phyloP scores from a whole-genome alignment of 768 basidiomycete genomes.

The Phlegmacium glaucopus region DNA sequence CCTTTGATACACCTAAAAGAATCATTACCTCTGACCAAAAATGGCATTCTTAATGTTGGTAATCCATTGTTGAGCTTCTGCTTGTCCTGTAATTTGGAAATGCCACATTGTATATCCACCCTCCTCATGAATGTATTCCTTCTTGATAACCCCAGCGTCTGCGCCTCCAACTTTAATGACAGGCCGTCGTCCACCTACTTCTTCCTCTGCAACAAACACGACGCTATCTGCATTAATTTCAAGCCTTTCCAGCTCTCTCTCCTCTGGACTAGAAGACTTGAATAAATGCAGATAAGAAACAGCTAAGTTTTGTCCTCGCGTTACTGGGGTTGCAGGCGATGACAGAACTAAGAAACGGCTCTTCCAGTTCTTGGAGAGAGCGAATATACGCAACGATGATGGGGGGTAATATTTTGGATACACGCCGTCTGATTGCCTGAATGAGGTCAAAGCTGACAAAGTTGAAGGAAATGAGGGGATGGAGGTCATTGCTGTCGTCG shows the following conservation, averaged over 20 bases:
- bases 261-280: conserved; percentile 55
- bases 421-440: conserved; percentile 47
- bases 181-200: conserved; percentile 41
- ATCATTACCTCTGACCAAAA: conserved; percentile 59
- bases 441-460: conserved; percentile 45
- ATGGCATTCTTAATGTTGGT: conserved; percentile 68
- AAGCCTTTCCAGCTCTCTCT: conserved; percentile 69
- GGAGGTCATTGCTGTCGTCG: conserved; percentile 31
- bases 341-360: conserved; percentile 59
- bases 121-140: conserved; percentile 43
- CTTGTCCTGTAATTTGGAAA: conserved; percentile 58
- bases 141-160: conserved; percentile 49
- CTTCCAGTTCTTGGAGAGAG: conserved; percentile 74
- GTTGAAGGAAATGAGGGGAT: conserved; percentile 67
- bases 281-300: conserved; percentile 72
- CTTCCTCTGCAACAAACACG: conserved; percentile 68
- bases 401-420: conserved; percentile 70
- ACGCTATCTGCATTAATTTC: conserved; percentile 76
- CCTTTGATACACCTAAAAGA: not conserved
- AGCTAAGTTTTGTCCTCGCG: conserved; percentile 32
- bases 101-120: conserved; percentile 63
- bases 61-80: conserved; percentile 75
- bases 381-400: conserved; percentile 66
- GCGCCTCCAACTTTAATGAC: conserved; percentile 70
- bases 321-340: conserved; percentile 37